phyloP scores from a whole-genome alignment of 768 basidiomycete genomes.

The Russula dissimulans region DNA sequence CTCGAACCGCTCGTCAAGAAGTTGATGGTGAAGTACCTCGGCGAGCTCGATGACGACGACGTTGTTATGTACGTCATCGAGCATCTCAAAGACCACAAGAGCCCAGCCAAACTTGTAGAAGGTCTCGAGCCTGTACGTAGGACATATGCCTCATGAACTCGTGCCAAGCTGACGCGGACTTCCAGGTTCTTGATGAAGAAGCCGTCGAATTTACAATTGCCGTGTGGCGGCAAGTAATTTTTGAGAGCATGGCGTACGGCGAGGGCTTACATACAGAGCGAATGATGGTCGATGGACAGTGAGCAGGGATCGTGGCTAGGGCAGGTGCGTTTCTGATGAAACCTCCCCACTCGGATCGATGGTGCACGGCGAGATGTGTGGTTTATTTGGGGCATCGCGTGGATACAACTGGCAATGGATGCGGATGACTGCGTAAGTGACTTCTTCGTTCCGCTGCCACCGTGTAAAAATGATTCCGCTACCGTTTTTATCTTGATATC shows the following conservation, averaged over 20 bases:
- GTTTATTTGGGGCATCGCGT: slow-evolving; percentile 4
- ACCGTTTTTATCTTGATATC: slow-evolving; percentile 16
- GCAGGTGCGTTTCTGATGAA: slow-evolving; percentile 20
- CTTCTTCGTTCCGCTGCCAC: slow-evolving; percentile 4
- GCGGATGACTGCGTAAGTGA: slow-evolving; percentile 13
- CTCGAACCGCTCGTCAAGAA: slow-evolving; percentile 76
- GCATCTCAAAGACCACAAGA: slow-evolving; percentile 85
- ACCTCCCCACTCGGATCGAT: slow-evolving; percentile 1
- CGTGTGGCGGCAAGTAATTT: slow-evolving; percentile 88
- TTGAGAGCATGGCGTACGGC: slow-evolving; percentile 89
- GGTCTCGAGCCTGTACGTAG: slow-evolving; percentile 80
- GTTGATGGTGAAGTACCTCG: slow-evolving; percentile 79
- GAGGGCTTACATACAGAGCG: slow-evolving; percentile 83
- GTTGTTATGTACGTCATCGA: slow-evolving; percentile 90
- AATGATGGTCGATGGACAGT: slow-evolving; percentile 62
- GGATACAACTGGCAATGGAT: not conserved
- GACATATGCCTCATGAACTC: not conserved
- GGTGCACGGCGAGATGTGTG: slow-evolving; percentile 3
- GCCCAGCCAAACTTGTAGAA: slow-evolving; percentile 76
- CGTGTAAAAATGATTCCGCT: slow-evolving; percentile 17
- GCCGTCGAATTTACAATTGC: slow-evolving; percentile 66
- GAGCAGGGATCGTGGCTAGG: slow-evolving; percentile 3
- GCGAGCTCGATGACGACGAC: slow-evolving; percentile 89
- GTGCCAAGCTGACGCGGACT: not conserved
- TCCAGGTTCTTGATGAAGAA: slow-evolving; percentile 87